phyloP scores from a whole-genome alignment of 768 basidiomycete genomes.

The Hydnomerulius pinastri region DNA sequence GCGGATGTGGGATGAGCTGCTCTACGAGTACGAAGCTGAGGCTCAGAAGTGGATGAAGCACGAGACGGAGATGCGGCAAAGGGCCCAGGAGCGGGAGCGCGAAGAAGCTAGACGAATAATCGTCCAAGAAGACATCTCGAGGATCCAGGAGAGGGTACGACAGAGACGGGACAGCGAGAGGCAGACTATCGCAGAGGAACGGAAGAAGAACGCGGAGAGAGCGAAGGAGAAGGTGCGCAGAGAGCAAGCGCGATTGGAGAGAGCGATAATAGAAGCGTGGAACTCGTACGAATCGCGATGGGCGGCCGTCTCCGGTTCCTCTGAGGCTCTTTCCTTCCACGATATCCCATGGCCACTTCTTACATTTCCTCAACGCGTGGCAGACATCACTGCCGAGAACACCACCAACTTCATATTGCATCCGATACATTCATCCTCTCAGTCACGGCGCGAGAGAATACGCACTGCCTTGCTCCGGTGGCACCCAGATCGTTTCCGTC shows the following conservation, averaged over 20 bases:
- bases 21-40: slow-evolving; percentile 52
- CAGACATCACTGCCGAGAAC: slow-evolving; percentile 55
- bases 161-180: slow-evolving; percentile 52
- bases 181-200: slow-evolving; percentile 49
- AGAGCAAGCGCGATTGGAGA: slow-evolving; percentile 44
- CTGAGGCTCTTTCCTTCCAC: slow-evolving; percentile 54
- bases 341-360: slow-evolving; percentile 74
- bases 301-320: slow-evolving; percentile 48
- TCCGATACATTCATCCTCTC: slow-evolving; percentile 57
- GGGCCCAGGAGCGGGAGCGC: slow-evolving; percentile 47
- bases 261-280: slow-evolving; percentile 59
- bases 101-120: slow-evolving; percentile 44
- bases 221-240: slow-evolving; percentile 45
- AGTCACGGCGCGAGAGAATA: slow-evolving; percentile 65
- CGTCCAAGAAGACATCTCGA: slow-evolving; percentile 55
- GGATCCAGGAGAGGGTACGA: slow-evolving; percentile 54
- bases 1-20: slow-evolving; percentile 53
- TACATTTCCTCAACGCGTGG: slow-evolving; percentile 40
- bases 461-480: slow-evolving; percentile 68
- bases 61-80: slow-evolving; percentile 46
- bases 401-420: slow-evolving; percentile 65
- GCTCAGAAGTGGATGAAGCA: slow-evolving; percentile 55
- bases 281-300: slow-evolving; percentile 64
- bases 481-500: slow-evolving; percentile 79
- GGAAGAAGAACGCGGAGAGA: slow-evolving; percentile 35